These are phyloP conservation scores for Mangifera indica DNA, from an alignment of 345 rosid species.

Conservation along the genomic window DNA sequence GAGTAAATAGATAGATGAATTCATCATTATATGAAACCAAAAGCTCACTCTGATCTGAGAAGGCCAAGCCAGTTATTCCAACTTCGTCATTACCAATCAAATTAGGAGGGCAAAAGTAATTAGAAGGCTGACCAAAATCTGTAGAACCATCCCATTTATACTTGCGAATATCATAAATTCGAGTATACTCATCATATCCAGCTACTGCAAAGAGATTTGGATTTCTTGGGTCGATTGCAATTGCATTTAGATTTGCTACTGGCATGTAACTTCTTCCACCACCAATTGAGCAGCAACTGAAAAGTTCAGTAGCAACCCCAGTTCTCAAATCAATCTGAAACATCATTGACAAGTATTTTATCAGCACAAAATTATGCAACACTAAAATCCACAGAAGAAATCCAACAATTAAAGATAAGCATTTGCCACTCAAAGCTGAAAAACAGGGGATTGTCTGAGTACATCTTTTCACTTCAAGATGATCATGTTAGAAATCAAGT, in stretches of 20 bases:
- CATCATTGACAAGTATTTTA: constrained; percentile 19
- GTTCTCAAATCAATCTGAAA: constrained; percentile 91
- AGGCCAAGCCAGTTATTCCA: constrained; percentile 89
- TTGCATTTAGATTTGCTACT: constrained; percentile 57
- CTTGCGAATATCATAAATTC: constrained; percentile 80
- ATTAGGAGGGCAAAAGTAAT: constrained; percentile 72
- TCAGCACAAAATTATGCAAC: constrained; percentile 5
- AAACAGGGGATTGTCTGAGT: neutral
- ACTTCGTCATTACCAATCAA: constrained; percentile 54
- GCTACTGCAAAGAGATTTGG: constrained; percentile 78
- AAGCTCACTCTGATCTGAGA: constrained; percentile 88
- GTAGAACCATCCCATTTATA: constrained; percentile 53
- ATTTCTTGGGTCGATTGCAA: constrained; percentile 79
- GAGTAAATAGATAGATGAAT: constrained; percentile 67
- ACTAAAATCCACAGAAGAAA: neutral
- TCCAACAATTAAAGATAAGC: constrained; percentile 10
- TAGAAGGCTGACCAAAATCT: constrained; percentile 51
- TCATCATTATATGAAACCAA: constrained; percentile 79
- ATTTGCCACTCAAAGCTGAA: constrained; percentile 5
- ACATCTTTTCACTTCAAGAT: neutral
- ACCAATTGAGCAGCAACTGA: constrained; percentile 54
- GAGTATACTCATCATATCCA: constrained; percentile 77
- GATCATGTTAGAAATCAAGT: neutral
- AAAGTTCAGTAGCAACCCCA: constrained; percentile 56
- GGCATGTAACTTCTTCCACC: constrained; percentile 35